Base-by-base conservation (phyloP, 2,329 filamentous ascomycete genomes). In the Coniochaeta hoffmannii region DNA sequence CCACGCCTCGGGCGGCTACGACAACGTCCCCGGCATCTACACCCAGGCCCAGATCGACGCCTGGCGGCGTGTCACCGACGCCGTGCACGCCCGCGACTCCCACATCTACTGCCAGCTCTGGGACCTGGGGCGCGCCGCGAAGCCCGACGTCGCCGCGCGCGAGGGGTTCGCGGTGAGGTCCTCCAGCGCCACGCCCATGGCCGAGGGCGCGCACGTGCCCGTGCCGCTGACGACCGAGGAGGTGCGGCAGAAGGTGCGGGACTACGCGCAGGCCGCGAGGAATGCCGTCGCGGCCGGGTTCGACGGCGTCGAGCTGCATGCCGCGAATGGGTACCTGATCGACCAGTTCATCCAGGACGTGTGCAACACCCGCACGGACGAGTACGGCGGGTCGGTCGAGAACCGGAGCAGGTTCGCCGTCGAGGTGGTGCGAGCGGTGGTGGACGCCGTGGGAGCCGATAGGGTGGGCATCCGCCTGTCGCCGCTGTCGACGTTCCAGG, bases 21-120 rank as follows among this genome's bases (percentile, higher is more conserved):
- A 65, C 0, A 63, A 65, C 14, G 63, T 65, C 1, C 62, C 66
- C 0, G 66, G 67, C 6, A 63, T 68, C 36, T 69, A 67, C 54
- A 64, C 63, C 32, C 55, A 61, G 31, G 59, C 60, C 2, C 68
- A 69, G 57, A 56, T 69, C 2, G 55, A 61, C n/a, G 66, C 59
- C 1, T 68, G 66, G 57, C 79, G 76, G 15, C 72, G 75, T 55
- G 69, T 86, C 31, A 82, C 80, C 0, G 74, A 80, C 53, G 78
- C 76, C 2, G 81, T 87, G 1, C 84, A 87, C 65, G 72, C 71
- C 19, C 82, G 83, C 61, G 79, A 79, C 12, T 76, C 73, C 32
- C 77, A 73, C 62, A 81, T 85, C 55, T 84, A 77, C 64, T 66
- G 76, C 5, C 84, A 87, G 64, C 71, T 87, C 0, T 86, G 69